Base-by-base conservation (phyloP, 345 rosid genomes). In the Lumnitzera racemosa region DNA sequence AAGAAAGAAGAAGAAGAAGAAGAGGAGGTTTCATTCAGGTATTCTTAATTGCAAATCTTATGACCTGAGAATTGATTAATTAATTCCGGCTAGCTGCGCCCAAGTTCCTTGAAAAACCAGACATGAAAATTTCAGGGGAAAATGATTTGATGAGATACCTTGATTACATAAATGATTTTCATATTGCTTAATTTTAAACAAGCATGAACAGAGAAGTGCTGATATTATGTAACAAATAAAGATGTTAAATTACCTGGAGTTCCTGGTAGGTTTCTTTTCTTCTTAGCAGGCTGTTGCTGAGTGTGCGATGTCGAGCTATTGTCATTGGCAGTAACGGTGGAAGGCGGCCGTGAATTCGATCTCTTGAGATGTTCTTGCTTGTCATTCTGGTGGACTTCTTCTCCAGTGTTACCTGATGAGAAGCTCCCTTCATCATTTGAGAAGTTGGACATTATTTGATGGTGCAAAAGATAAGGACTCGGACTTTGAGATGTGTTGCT, bases 221-320 rank as follows among this genome's bases (percentile, higher is more conserved):
- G 43, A 36, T 36, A 36, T 1, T 36, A 36, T 6, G 43, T 5
- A 1, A 2, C 31, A 20, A 12, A 29, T 31, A 31, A 13, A 56
- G 47, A 57, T 46, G 61, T 5, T 36, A 36, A 36, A 41, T 70
- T 81, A 72, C 92, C 92, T 86, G 92, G 92, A 55, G 85, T 86
- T 71, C 85, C 92, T 24, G 89, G 92, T 11, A 83, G 79, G 47
- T 78, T 86, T 55, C 92, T 74, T 69, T 83, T 86, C 82, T 80
- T 86, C 89, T 81, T 86, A n/a, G 52, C 63, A 2, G 81, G 62
- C 55, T 63, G 79, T 46, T 71, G 81, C 13, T 72, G 82, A 17
- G 52, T 72, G 16, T 66, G 70, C 2, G 76, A 66, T 61, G 69
- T 27, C 23, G 81, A 67, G 58, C 63, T 70, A 59, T 52, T 76